Evolutionary conservation across 2,329 filamentous ascomycete species (phyloP), one percentile per base, ranked within the genome.

Genomic region (Davidsoniella australis): DNA sequence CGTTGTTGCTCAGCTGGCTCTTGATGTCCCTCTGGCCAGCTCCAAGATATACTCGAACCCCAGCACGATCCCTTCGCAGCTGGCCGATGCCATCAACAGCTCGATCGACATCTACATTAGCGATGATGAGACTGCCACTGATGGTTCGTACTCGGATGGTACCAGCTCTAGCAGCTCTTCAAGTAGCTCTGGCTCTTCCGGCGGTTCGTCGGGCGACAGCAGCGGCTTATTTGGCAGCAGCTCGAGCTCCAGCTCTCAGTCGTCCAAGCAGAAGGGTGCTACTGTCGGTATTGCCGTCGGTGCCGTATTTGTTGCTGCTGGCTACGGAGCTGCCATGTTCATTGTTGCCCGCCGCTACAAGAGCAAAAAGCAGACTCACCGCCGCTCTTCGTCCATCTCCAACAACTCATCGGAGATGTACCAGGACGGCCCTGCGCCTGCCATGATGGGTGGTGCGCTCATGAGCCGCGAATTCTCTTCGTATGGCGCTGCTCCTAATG

Each of bases 321-420:
- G 86, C n/a, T 94, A 94, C 57, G 88, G 87, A 60, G 85, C 83
- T 10, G 87, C 85, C 62, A 94, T 95, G 88, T 89, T 94, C 68
- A 80, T 91, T 59, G 78, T 94, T 56, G 88, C 88, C 45, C 80
- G 87, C 54, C 77, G 88, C 53, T 94, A 94, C 73, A 85, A 88
- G 72, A 81, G 83, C 68, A 86, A 83, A 73, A 82, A 78, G 66
- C 76, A 82, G 61, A 69, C 77, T 46, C 85, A 93, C 66, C 75
- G 79, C 59, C 83, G 86, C 53, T 72, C 80, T 47, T 85, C 78
- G 71, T 93, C 85, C 42, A 67, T 89, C 54, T 72, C 71, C 45
- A 72, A 69, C 55, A 66, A 60, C 57, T 64, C 67, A 1, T 70
- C 71, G 2, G 70, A 74, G 53, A 76, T 76, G 73, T 72, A 75